Evolutionary conservation across 805 yeast species (phyloP), one percentile per base, ranked within the genome.

Genomic region (Saccharomyces mikatae): DNA sequence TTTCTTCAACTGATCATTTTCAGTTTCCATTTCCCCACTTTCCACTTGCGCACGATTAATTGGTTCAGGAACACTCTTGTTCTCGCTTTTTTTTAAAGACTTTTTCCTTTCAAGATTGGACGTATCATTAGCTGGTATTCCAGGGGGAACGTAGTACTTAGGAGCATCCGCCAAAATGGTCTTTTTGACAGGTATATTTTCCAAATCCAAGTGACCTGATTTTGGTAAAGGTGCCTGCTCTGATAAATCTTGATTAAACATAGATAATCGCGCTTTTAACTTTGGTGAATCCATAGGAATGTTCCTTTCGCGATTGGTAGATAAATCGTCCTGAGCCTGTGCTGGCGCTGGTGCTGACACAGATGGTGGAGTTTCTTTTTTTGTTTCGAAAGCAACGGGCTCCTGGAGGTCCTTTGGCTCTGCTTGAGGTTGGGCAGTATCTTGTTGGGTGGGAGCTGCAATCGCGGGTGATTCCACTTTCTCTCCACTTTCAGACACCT

Each of bases 101-200:
- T 17, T 36, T 36, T 17, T 36, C 24, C 44, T 36, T 58, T 62
- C 32, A 56, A 56, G 46, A 59, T 49, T 4, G 32, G 36, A 22
- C 41, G 28, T 32, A 30, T n/a, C 47, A 31, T 31, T 41, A 22
- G 27, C 28, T 49, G 51, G 47, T 4, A 28, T 48, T 58, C 28
- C 56, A 57, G 76, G 73, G 21, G 80, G 70, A 11, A 82, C 77
- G 62, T 84, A 84, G 3, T 83, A 78, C 8, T 86, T 81, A 52
- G 81, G 74, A 4, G 80, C 81, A 2, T 83, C 78, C 1, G 82
- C 76, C 24, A 79, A 84, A 32, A 77, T 82, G 28, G 80, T 78
- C 63, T 81, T 82, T 62, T 78, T 80, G 27, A 78, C 78, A 60
- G 77, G 81, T 0, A 41, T 46, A 14, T 46, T 44, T 26, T 56